Conservation (phyloP, 2,329 filamentous ascomycete species). For the Magnaporthales sp. region DNA sequence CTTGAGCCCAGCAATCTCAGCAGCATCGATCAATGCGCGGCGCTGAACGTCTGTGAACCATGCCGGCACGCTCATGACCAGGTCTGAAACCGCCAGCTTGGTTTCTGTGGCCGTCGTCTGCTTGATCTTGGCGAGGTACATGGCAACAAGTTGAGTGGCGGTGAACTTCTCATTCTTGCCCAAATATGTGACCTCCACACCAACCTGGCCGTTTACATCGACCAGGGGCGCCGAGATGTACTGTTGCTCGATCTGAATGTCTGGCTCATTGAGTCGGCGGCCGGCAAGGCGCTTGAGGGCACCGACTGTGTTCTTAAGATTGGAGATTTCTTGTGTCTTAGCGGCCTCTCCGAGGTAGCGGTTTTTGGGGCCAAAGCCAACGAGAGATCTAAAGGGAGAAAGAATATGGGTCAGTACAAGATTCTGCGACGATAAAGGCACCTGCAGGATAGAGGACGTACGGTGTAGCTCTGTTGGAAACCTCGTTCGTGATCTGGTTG, state of each 20-base stretch:
- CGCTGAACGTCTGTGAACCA: constrained; percentile 98
- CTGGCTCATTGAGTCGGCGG: constrained; percentile 78
- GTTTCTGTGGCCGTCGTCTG: constrained; percentile 79
- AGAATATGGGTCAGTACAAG: not conserved
- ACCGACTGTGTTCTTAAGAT: constrained; percentile 97
- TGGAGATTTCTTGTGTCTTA: constrained; percentile 98
- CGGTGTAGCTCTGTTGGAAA: constrained; percentile 96
- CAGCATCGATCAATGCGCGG: constrained; percentile 78
- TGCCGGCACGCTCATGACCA: constrained; percentile 87
- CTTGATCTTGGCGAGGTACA: constrained; percentile 94
- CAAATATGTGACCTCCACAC: constrained; percentile 85
- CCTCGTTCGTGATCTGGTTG: constrained; percentile 85
- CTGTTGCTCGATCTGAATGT: constrained; percentile 87
- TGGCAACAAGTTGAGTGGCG: constrained; percentile 86
- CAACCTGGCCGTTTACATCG: constrained; percentile 89
- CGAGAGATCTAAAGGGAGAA: constrained; percentile 58
- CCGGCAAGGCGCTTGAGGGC: constrained; percentile 89
- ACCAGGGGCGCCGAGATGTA: constrained; percentile 79
- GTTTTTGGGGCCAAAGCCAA: constrained; percentile 89
- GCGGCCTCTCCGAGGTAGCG: constrained; percentile 91
- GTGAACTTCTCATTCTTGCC: constrained; percentile 94
- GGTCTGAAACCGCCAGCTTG: constrained; percentile 82
- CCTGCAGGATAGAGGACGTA: constrained; percentile 47
- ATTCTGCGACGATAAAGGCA: not conserved
- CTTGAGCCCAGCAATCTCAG: constrained; percentile 90